Evolutionary conservation across 345 rosid species (phyloP).

Genomic region (Ricinus communis): DNA sequence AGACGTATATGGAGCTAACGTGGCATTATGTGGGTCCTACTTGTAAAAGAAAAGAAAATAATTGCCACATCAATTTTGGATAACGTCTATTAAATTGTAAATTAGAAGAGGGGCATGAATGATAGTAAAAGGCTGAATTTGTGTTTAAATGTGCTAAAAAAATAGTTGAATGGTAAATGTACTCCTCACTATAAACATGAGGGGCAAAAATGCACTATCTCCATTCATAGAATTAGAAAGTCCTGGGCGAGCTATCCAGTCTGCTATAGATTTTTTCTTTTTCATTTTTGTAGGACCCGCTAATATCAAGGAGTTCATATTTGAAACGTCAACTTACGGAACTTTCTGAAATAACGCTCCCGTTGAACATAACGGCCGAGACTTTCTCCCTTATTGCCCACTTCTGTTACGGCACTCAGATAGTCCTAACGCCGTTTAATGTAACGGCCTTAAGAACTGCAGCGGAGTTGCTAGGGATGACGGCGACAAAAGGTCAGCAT

Average conservation of each 20-base stretch:
- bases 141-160: too few relatives aligned
- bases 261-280: too few relatives aligned
- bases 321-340: constrained; percentile 64
- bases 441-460: constrained; percentile 64
- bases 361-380: constrained; percentile 69
- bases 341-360: constrained; percentile 57
- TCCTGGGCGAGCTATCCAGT: background rate
- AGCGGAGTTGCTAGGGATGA: constrained; percentile 64
- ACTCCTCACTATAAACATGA: too few relatives aligned
- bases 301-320: constrained; percentile 60
- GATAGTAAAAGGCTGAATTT: too few relatives aligned
- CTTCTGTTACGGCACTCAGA: constrained; percentile 61
- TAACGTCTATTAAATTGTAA: too few relatives aligned
- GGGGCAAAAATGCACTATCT: too few relatives aligned
- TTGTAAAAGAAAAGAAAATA: too few relatives aligned
- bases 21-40: too few relatives aligned
- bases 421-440: constrained; percentile 68
- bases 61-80: too few relatives aligned
- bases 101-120: too few relatives aligned
- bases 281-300: constrained; percentile 49
- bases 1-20: too few relatives aligned
- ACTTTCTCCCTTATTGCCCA: constrained; percentile 58
- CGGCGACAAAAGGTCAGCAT: constrained; percentile 29
- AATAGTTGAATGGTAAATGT: too few relatives aligned
- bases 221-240: constrained; percentile 13